These are phyloP conservation scores for Acer saccharum DNA, from an alignment of 345 rosid species.

Conservation along the genomic window DNA sequence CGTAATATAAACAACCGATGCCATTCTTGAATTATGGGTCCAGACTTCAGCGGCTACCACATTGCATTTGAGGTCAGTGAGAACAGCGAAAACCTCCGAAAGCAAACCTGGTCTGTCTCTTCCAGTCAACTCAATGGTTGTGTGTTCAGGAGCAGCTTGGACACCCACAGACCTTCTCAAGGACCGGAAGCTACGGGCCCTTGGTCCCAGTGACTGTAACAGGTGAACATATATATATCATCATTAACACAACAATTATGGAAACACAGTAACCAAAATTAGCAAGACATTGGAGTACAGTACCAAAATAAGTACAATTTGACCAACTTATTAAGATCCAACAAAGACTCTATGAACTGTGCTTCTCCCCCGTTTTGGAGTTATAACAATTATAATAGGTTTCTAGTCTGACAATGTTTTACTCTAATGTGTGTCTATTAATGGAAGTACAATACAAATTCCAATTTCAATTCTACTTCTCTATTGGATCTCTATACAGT, in stretches of 20 bases:
- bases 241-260: slow-evolving; percentile 19
- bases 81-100: slow-evolving; percentile 80
- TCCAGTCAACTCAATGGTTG: slow-evolving; percentile 74
- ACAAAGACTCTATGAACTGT: background rate
- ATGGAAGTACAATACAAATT: background rate
- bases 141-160: slow-evolving; percentile 52
- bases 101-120: slow-evolving; percentile 82
- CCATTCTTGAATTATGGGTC: slow-evolving; percentile 91
- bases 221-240: background rate
- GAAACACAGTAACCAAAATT: slow-evolving; percentile 8
- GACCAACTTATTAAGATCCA: background rate
- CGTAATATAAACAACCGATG: slow-evolving; percentile 69
- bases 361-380: background rate
- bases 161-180: slow-evolving; percentile 66
- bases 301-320: slow-evolving; percentile 12
- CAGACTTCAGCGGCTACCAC: slow-evolving; percentile 81
- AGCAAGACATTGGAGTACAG: slow-evolving; percentile 1
- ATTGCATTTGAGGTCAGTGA: slow-evolving; percentile 69
- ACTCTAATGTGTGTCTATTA: background rate
- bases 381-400: background rate
- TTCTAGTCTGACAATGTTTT: background rate
- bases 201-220: slow-evolving; percentile 66
- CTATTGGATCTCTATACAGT: background rate
- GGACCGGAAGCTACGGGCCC: slow-evolving; percentile 61
- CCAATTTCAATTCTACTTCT: background rate